A percentile compares a stretch with the other conserved stretches of the same genome.
Conservation (phyloP, 768 basidiomycete species). For the Crepidotus variabilis region DNA sequence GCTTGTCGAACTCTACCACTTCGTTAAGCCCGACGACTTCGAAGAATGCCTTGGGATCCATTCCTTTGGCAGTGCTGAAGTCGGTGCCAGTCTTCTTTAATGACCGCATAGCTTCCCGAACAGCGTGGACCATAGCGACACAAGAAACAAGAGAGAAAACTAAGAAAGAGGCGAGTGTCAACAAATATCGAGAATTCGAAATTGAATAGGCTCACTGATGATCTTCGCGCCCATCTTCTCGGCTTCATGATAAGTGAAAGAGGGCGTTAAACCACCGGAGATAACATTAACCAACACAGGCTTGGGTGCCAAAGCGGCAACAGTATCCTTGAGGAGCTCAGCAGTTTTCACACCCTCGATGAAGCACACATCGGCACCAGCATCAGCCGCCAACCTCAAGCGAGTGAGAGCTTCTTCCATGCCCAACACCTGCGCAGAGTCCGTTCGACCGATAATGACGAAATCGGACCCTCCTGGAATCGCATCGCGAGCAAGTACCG, state of each 20-base stretch:
- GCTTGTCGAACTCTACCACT: constrained; percentile 48
- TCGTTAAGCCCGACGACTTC: constrained; percentile 67
- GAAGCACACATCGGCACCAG: constrained; percentile 79
- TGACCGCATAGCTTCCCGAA: constrained; percentile 70
- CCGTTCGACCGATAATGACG: constrained; percentile 74
- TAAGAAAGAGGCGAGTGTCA: constrained; percentile 18
- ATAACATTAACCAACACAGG: constrained; percentile 81
- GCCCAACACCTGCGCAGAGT: constrained; percentile 75
- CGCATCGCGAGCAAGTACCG: constrained; percentile 71
- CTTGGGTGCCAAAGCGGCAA: constrained; percentile 67
- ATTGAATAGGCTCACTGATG: constrained; percentile 45
- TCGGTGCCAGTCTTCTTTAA: constrained; percentile 80
- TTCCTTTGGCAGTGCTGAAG: constrained; percentile 55
- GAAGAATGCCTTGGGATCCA: constrained; percentile 79
- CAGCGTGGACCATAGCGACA: constrained; percentile 73
- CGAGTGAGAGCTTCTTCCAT: constrained; percentile 74
- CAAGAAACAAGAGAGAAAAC: constrained; percentile 78
- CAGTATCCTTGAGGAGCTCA: constrained; percentile 61
- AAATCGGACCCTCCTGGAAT: constrained; percentile 76
- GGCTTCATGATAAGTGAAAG: constrained; percentile 67
- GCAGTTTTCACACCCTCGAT: constrained; percentile 76
- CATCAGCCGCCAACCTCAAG: constrained; percentile 66
- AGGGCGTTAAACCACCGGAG: constrained; percentile 73
- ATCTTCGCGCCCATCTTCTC: constrained; percentile 72
- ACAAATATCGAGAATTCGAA: background rate